Percentiles rank a stretch among this genome's conserved stretches.
phyloP scores from a whole-genome alignment of 2,329 filamentous ascomycete genomes.

The Fusarium nisikadoi region DNA sequence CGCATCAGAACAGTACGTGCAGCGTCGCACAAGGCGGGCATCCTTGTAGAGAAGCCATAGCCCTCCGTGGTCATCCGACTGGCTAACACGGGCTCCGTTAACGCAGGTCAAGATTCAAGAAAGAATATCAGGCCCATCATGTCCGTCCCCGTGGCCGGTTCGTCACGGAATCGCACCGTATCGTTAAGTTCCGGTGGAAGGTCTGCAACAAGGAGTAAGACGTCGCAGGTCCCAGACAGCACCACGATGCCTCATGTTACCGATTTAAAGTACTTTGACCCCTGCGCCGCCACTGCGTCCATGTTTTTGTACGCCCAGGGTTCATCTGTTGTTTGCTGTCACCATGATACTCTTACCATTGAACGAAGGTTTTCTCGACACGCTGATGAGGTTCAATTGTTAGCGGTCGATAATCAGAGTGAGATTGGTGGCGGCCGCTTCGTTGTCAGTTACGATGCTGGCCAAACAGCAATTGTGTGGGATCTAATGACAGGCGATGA shows the following conservation, averaged over 20 bases:
- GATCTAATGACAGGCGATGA: conserved; percentile 93
- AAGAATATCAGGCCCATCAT: conserved; percentile 60
- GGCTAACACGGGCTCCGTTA: conserved; percentile 33
- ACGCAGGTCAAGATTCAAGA: conserved; percentile 40
- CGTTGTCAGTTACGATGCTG: conserved; percentile 91
- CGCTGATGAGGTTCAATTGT: conserved; percentile 81
- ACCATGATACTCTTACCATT: conserved; percentile 91
- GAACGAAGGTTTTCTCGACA: conserved; percentile 88
- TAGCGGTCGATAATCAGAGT: conserved; percentile 91
- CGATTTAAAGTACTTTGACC: conserved; percentile 74
- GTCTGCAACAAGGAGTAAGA: conserved; percentile 61
- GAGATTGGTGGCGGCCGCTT: conserved; percentile 85
- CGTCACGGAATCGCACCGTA: conserved; percentile 68
- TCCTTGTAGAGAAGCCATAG: conserved; percentile 38
- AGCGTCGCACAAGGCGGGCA: conserved; percentile 50
- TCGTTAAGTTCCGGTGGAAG: conserved; percentile 68
- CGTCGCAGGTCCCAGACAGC: conserved; percentile 60
- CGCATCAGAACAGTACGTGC: conserved; percentile 54
- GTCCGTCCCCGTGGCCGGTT: conserved; percentile 63
- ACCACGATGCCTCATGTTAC: conserved; percentile 60
- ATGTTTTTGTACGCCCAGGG: conserved; percentile 91
- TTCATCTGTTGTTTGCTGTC: conserved; percentile 83
- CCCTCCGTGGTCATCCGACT: conserved; percentile 39
- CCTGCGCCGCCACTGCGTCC: conserved; percentile 89
- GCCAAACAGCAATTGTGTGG: conserved; percentile 95